Conservation (phyloP, 306 rosid species). For the Notholithocarpus densiflorus region DNA sequence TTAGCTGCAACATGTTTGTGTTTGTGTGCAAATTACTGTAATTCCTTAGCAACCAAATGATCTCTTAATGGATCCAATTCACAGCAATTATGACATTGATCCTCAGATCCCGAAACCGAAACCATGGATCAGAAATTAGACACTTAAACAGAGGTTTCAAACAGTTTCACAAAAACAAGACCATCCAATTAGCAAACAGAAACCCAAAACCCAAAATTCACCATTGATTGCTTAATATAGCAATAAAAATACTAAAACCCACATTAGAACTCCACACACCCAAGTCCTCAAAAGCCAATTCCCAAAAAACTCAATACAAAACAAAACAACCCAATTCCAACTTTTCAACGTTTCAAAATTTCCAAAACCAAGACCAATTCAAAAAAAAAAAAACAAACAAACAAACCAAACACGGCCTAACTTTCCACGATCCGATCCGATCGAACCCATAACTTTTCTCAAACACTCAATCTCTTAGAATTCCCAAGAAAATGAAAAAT, state of each 20-base stretch:
- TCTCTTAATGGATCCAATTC: neutral
- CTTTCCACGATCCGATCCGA: conserved; percentile 15
- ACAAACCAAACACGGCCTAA: conserved; percentile 7
- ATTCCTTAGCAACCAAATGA: neutral
- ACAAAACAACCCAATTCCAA: too few relatives aligned
- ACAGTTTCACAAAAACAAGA: conserved; percentile 1
- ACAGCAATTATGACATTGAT: neutral
- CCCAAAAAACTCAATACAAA: neutral
- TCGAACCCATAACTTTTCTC: neutral
- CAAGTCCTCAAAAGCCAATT: conserved; percentile 18
- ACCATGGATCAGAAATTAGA: conserved; percentile 15
- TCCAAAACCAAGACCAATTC: conserved; percentile 9
- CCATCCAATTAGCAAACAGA: conserved; percentile 14
- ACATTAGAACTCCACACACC: conserved; percentile 12
- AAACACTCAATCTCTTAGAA: conserved; percentile 10
- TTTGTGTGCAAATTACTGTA: neutral
- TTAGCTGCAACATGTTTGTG: neutral
- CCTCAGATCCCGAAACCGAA: neutral
- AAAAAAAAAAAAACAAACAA: neutral
- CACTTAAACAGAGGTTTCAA: neutral
- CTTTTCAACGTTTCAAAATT: neutral
- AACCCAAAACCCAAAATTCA: conserved; percentile 17
- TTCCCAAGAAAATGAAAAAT: conserved; percentile 5
- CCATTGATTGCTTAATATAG: neutral
- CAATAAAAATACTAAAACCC: neutral